These are phyloP conservation scores for Bolboschoenoplectus hybrid DNA, from an alignment of 202 grass and related monocot species.

Conservation along the genomic window DNA sequence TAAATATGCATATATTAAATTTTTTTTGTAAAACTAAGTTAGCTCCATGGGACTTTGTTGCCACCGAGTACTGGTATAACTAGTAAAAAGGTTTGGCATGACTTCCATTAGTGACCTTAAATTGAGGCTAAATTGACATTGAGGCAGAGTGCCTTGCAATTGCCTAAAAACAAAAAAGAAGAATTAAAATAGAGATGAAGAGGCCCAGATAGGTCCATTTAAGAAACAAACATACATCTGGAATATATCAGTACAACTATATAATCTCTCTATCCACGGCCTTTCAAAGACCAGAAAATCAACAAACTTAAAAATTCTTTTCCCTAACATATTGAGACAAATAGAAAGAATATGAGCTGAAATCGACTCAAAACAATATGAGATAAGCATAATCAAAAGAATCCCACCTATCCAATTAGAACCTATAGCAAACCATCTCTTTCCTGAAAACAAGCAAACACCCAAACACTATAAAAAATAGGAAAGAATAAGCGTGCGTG, in stretches of 20 bases:
- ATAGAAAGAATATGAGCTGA: slow-evolving; percentile 21
- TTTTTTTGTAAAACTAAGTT: no score
- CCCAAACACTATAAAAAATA: neutral
- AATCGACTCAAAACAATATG: neutral
- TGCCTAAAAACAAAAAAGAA: neutral
- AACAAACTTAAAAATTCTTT: slow-evolving; percentile 8
- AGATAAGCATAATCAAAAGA: neutral
- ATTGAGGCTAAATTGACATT: neutral
- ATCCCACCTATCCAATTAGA: slow-evolving; percentile 34
- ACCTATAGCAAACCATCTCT: neutral
- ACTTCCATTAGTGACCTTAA: neutral
- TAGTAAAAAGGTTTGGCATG: no score
- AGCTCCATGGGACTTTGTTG: no score
- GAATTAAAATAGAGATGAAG: neutral
- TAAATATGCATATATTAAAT: no score
- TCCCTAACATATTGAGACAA: slow-evolving; percentile 6
- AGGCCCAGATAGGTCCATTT: slow-evolving; percentile 15
- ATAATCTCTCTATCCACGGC: neutral
- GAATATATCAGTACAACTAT: slow-evolving; percentile 25
- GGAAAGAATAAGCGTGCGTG: slow-evolving; percentile 25
- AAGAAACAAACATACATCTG: neutral
- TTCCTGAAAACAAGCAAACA: slow-evolving; percentile 22
- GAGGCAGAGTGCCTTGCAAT: neutral
- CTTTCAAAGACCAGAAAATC: slow-evolving; percentile 8
- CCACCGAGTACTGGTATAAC: no score